Evolutionary conservation across 2,329 filamentous ascomycete species (phyloP), one percentile per base, ranked within the genome.

Genomic region (Rhytidhysteron rufulum): DNA sequence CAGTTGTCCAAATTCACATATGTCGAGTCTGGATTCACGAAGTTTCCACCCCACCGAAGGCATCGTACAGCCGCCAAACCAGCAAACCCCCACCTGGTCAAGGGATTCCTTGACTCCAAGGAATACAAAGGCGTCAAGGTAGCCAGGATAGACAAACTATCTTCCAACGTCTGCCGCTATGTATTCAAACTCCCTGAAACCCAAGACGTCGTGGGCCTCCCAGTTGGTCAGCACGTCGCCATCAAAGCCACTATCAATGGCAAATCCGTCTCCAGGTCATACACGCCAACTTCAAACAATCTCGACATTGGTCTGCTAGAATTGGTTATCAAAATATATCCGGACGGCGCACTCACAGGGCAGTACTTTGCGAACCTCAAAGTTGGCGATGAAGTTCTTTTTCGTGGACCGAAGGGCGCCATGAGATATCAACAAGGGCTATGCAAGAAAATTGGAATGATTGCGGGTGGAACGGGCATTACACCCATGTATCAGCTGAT

Each of bases 171-270:
- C 0, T 50, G 46, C 30, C 53, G 49, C 10, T 55, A 58, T 39
- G 50, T 51, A 16, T 63, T 63, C 42, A 39, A 39, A 4, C 46
- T 55, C 5, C 58, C 58, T 1, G 43, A 39, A 2, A 36, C 47
- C 3, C 40, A 34, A 7, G 49, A 54, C 8, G 44, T 61, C 5
- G 45, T 64, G 7, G 61, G 61, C 24, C 50, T 65, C 9, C 62
- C 62, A 5, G 65, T 59, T 19, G 61, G 61, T 15, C 60, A 64
- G 45, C 61, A 64, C 41, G 49, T 64, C 7, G 50, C 58, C 4
- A 57, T 64, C 41, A 50, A 53, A 18, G 60, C 89, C 41, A 78
- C 75, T 40, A 80, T 94, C 49, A 83, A 88, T 57, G 88, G 88
- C 62, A 67, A 49, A 32, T 24, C 35, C 5, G 48, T 55, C 8